phyloP scores from a whole-genome alignment of 176 grass and related monocot genomes.

The Eleusine coracana region DNA sequence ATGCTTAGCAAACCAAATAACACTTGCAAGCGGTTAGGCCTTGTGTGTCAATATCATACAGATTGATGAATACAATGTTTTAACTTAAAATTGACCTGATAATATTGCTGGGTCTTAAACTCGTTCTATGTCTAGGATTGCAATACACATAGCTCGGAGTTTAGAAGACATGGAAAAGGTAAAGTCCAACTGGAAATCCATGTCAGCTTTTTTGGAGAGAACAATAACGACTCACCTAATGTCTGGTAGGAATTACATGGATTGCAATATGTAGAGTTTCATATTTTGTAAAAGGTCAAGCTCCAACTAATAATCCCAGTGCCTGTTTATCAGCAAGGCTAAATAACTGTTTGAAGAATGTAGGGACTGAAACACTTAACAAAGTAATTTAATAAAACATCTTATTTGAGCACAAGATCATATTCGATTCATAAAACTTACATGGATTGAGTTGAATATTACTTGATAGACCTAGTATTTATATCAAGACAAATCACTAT shows the following conservation, averaged over 20 bases:
- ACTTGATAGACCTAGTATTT: background rate
- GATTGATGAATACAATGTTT: background rate
- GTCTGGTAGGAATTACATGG: background rate
- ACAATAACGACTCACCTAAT: background rate
- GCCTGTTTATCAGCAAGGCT: background rate
- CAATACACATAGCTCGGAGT: background rate
- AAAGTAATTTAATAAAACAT: background rate
- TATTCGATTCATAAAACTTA: background rate
- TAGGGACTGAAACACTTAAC: background rate
- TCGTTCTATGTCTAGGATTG: background rate
- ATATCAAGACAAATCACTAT: slow-evolving; percentile 5
- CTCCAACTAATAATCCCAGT: background rate
- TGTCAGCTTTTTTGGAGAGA: background rate
- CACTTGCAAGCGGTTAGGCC: background rate
- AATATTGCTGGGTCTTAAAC: background rate
- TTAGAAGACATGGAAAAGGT: background rate
- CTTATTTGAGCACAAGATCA: background rate
- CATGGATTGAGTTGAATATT: background rate
- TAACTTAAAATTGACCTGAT: background rate
- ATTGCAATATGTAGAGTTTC: too few species aligned
- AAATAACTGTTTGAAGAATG: background rate
- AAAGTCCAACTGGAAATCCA: background rate
- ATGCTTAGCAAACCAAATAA: slow-evolving; percentile 8
- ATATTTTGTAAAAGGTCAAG: background rate
- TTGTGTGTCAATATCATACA: slow-evolving; percentile 2